Base-by-base conservation (phyloP, 2,329 filamentous ascomycete species). In the Ophioceras dolichostomum region DNA sequence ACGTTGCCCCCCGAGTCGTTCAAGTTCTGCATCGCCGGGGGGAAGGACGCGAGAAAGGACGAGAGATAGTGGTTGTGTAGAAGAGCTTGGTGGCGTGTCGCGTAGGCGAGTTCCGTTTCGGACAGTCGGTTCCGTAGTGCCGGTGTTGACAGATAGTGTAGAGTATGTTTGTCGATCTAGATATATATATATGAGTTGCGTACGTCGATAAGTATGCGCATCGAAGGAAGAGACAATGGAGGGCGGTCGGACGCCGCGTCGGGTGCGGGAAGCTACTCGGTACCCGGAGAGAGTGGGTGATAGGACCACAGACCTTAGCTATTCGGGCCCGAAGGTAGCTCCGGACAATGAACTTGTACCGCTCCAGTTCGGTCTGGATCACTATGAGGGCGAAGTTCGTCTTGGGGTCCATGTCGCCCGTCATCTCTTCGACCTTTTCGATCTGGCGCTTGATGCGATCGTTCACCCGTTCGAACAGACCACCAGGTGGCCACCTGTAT, bases 331-430 rank as follows among this genome's bases (percentile, higher is more conserved):
- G 73, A 39, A 98, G 60, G 46, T 89, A 81, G 45, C 83, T 82
- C 42, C 91, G 73, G 14, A 96, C 73, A 17, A 98, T 69, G 53
- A 87, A 98, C 62, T 94, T 94, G 61, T 84, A 93, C 32, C 91
- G 72, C 57, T 95, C 88, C 38, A 98, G 73, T 62, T 98, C 91
- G 6, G 93, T 96, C 65, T 98, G 91, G 38, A 95, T 79, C 43
- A 98, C 82, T 34, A 95, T 94, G 52, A 96, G 78, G 43, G 78
- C 77, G 57, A 98, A 94, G 56, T 94, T 96, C 45, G 84, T 80
- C 58, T 83, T 87, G 33, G 88, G 83, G 51, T 94, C 87, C 76
- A 88, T 82, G 52, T 83, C 79, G 43, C 82, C 83, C 10, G 83
- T 89, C 69, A 88, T 73, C 40, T 59, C 57, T 45, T 59, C 57